Percentiles rank a stretch among this genome's conserved stretches.
Evolutionary conservation across 768 basidiomycete genomes (phyloP).

Genomic region (Pulveroboletus sp.): DNA sequence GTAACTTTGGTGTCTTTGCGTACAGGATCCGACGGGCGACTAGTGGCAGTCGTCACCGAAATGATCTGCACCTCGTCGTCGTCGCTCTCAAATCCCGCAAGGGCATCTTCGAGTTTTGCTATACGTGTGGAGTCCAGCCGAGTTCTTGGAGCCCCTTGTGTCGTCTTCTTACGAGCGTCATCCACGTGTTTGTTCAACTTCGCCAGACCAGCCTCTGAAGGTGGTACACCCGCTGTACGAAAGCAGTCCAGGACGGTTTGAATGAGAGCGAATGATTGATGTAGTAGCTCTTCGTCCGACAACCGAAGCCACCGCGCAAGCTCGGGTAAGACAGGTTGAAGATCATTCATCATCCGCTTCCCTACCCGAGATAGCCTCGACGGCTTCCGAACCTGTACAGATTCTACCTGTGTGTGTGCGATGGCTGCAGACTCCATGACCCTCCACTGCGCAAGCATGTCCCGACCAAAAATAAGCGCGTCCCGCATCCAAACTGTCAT

Average conservation of each 20-base stretch:
- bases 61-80: constrained; percentile 57
- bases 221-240: constrained; percentile 53
- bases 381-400: constrained; percentile 27
- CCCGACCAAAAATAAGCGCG: constrained; percentile 87
- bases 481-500: constrained; percentile 99
- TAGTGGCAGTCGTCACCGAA: constrained; percentile 31
- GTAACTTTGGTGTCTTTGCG: constrained; percentile 12
- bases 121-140: constrained; percentile 55
- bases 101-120: constrained; percentile 58
- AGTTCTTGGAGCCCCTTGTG: constrained; percentile 43
- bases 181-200: constrained; percentile 67
- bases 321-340: constrained; percentile 77
- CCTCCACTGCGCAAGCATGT: constrained; percentile 77
- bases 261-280: constrained; percentile 83
- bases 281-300: constrained; percentile 87
- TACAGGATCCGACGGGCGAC: constrained; percentile 9
- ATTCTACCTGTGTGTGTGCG: constrained; percentile 19
- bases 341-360: constrained; percentile 68
- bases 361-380: constrained; percentile 57
- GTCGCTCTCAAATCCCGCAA: constrained; percentile 64
- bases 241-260: constrained; percentile 78
- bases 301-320: constrained; percentile 86
- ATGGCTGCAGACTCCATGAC: constrained; percentile 66
- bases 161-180: constrained; percentile 52
- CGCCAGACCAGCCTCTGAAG: constrained; percentile 50